Evolutionary conservation across 352 stramenopile genomes (phyloP).

Genomic region (Phytophthora crassamura): DNA sequence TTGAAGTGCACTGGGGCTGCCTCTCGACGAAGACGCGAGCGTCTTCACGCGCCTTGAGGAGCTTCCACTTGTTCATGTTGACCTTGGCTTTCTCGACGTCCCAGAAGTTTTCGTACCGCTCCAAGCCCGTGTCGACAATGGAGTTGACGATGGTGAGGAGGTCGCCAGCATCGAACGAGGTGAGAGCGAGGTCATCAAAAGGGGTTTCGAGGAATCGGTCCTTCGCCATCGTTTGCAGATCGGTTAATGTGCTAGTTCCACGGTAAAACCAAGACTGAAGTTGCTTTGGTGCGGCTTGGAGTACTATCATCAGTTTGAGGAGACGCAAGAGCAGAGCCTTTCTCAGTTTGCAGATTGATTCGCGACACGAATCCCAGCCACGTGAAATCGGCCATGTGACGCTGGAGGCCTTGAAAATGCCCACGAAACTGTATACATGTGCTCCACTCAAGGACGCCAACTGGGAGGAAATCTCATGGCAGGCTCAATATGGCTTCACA

Average conservation of each 20-base stretch:
- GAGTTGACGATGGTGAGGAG: conserved; percentile 34
- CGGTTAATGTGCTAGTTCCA: not conserved
- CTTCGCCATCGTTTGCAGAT: conserved; percentile 27
- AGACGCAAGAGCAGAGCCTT: conserved; percentile 17
- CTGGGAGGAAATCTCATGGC: not conserved
- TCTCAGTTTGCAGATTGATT: conserved; percentile 19
- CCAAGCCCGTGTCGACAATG: conserved; percentile 24
- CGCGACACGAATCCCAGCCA: conserved; percentile 1
- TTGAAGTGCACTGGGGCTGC: not conserved
- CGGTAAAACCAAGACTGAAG: conserved; percentile 19
- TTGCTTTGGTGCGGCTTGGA: not conserved
- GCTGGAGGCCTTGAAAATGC: not conserved
- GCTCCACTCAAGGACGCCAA: conserved; percentile 6
- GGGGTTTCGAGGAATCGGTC: conserved; percentile 28
- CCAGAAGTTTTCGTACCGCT: conserved; percentile 37
- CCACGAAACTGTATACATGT: conserved; percentile 20
- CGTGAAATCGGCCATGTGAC: conserved; percentile 15
- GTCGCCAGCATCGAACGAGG: conserved; percentile 10
- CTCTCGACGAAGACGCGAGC: conserved; percentile 34
- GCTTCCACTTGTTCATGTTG: conserved; percentile 33
- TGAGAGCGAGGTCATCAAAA: conserved; percentile 27
- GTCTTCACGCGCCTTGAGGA: conserved; percentile 34
- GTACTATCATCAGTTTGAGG: not conserved
- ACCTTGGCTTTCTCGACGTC: conserved; percentile 39
- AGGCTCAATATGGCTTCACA: conserved; percentile 1